Conservation (phyloP, 2,329 filamentous ascomycete species). For the Scopulariopsis brevicaulis region DNA sequence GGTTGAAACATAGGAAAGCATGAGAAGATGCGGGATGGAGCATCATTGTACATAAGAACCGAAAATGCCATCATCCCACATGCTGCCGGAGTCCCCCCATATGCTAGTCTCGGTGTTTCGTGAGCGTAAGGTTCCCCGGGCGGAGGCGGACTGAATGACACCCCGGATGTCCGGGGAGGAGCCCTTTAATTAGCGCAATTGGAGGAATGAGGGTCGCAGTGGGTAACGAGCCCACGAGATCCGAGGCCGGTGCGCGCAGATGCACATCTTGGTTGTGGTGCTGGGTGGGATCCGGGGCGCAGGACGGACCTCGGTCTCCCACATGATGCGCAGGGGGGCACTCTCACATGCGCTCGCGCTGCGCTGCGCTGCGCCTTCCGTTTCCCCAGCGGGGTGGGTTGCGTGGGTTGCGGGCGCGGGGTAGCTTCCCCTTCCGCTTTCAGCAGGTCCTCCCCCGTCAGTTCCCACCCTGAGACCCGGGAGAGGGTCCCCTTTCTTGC, state of each 20-base stretch:
- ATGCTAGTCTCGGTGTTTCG: background rate
- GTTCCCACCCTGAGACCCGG: background rate
- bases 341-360: background rate
- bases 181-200: background rate
- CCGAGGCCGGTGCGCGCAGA: background rate
- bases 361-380: background rate
- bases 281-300: no score
- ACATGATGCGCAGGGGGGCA: background rate
- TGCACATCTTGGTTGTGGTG: background rate
- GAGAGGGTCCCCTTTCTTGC: no score
- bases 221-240: background rate
- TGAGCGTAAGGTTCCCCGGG: background rate
- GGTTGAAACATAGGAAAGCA: background rate
- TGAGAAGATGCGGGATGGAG: background rate
- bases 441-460: background rate
- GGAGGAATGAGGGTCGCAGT: background rate
- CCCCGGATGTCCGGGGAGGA: background rate
- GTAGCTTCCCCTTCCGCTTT: background rate
- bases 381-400: background rate
- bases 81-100: background rate
- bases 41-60: background rate
- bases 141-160: background rate
- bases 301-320: background rate
- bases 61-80: background rate
- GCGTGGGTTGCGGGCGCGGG: background rate